A percentile compares a stretch with the other conserved stretches of the same genome.
Conservation (phyloP, 305 asterid genomes). For the Solanum aculeatissimum region DNA sequence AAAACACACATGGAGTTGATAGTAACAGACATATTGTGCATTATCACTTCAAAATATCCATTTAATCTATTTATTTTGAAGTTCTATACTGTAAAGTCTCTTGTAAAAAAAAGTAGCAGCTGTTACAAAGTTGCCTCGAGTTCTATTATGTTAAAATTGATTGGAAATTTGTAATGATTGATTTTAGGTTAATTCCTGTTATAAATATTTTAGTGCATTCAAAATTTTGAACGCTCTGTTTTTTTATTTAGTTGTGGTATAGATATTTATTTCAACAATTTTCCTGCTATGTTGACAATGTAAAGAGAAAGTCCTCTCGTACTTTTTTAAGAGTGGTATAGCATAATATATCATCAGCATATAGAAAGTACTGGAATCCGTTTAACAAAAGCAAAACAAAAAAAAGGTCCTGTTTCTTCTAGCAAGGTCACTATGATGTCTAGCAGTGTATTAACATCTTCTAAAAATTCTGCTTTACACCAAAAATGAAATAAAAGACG, state of each 20-base stretch:
- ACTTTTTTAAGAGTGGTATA: neutral
- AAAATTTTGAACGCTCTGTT: neutral
- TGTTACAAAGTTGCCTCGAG: neutral
- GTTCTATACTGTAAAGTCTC: too few species aligned
- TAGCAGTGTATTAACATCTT: neutral
- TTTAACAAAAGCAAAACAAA: too few species aligned
- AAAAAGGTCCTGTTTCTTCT: neutral
- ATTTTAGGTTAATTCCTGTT: neutral
- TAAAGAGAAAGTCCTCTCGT: neutral
- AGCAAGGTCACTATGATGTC: neutral
- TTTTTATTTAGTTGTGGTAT: neutral
- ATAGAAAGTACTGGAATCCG: neutral
- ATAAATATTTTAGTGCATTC: neutral
- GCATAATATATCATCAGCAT: neutral
- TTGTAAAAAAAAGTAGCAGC: too few species aligned
- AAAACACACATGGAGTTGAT: neutral
- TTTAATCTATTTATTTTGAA: too few species aligned
- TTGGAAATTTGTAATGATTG: neutral
- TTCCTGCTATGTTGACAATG: neutral
- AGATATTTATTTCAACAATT: neutral
- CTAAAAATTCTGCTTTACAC: neutral
- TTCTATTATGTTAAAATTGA: neutral
- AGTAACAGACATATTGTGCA: neutral
- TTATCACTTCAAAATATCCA: neutral
- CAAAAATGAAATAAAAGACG: neutral